Percentiles rank a stretch among this genome's conserved stretches.
Conservation (phyloP, 371 early-diverging fungal genomes). For the Mortierella sp. region DNA sequence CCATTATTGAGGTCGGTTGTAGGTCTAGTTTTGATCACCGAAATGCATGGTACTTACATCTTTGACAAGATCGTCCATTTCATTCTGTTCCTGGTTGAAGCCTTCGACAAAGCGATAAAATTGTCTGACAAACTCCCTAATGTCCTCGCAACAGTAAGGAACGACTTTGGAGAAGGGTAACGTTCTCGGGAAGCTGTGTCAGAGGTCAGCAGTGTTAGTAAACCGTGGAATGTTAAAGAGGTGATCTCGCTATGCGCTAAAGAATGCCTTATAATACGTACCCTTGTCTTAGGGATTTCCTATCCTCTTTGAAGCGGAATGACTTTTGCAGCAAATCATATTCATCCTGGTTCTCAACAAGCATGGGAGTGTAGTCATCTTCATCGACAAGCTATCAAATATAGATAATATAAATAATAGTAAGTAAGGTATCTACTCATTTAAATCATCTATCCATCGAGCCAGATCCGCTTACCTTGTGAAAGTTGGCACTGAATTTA, state of each 20-base stretch:
- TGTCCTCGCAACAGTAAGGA: conserved; percentile 77
- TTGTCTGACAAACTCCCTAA: conserved; percentile 79
- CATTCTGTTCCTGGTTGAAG: conserved; percentile 84
- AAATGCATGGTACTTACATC: conserved; percentile 62
- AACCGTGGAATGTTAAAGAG: not conserved
- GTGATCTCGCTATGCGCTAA: not conserved
- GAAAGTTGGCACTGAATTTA: conserved; percentile 76
- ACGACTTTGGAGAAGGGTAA: conserved; percentile 90
- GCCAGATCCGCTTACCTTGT: conserved; percentile 65
- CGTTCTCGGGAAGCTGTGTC: conserved; percentile 78
- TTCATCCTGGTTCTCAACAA: conserved; percentile 76
- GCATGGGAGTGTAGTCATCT: conserved; percentile 90
- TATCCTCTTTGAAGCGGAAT: conserved; percentile 62
- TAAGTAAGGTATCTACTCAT: no score
- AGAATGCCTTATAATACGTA: conserved; percentile 2
- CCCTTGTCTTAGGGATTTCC: conserved; percentile 50
- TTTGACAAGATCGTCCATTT: conserved; percentile 90
- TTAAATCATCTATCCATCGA: not conserved
- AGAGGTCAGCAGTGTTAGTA: not conserved
- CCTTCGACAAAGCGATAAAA: conserved; percentile 91
- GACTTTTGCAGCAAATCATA: conserved; percentile 61
- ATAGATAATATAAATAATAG: not conserved
- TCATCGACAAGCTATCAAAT: conserved; percentile 78
- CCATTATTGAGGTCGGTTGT: not conserved
- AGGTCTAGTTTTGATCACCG: not conserved